Base-by-base conservation (phyloP, 495 filamentous ascomycete genomes). In the Hypoxylon trugodes region DNA sequence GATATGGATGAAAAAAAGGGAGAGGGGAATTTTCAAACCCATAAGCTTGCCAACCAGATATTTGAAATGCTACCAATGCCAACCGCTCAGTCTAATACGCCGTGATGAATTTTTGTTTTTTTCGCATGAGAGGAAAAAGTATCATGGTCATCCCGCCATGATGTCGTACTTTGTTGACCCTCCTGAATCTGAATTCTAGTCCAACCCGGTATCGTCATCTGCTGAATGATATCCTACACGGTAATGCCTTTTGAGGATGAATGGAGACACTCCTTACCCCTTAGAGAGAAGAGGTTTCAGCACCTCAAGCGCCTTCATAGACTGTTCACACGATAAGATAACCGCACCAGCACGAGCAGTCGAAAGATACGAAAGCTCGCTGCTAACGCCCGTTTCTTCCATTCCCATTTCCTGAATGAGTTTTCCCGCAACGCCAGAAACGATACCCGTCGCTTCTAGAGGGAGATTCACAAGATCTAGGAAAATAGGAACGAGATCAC, bases 341-440 rank as follows among this genome's bases (percentile, higher is more conserved):
- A 98, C 94, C 2, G 91, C 94, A 4, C 95, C 95, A 0, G 94
- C 92, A 37, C 89, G 84, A 9, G 92, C 92, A 1, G 94, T 98
- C 63, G 87, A 91, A 54, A 98, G 78, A 68, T 97, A 98, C 56
- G 87, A 91, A 78, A 98, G 87, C 75, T 97, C 94, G n/a, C 92
- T 82, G 16, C 82, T 82, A 54, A 81, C 82, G 6, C 75, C 69
- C 0, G 57, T 68, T n/a, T 78, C 79, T 10, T 67, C 50, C 65
- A 81, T 82, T 15, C 63, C 51, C 78, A 84, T 78, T 55, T 82
- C 82, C 54, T 74, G 84, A 1, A 91, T 90, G 35, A 96, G 79
- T 59, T 84, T 84, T 10, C 91, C 90, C 1, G 93, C 93, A 15
- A 97, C 90, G 6, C 93, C 93, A 65, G 92, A 96, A 30, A 97